Evolutionary conservation across 441 rosid species (phyloP), one percentile per base, ranked within the genome.

Genomic region (Breynia disticha): DNA sequence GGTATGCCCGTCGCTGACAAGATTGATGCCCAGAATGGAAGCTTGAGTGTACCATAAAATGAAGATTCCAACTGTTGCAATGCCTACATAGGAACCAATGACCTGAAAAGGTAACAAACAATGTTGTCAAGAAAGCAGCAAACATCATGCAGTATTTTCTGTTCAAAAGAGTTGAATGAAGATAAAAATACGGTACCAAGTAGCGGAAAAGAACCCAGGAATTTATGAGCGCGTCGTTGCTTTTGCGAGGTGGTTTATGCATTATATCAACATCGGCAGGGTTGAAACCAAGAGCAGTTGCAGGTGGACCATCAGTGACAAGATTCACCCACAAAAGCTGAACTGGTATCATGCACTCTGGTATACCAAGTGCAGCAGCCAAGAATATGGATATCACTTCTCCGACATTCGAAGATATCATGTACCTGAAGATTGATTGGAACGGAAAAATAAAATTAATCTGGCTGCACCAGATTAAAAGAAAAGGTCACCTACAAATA

Each of bases 351-450:
- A 86, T 63, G 63, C 95, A 86, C 50, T 89, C 97, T 7, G 94
- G 95, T 61, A 89, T 78, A 2, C 97, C 95, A 64, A 89, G 60
- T 32, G 93, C 90, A 35, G 93, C 95, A 44, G 83, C 75, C 64
- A 89, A 75, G 78, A 89, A 86, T 64, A 89, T 82, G 15, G 94
- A 82, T 37, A 86, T 86, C 9, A 89, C 95, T 72, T 89, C 94
- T 49, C 95, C 97, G 16, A 89, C 84, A 62, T 90, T 90, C 7
- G 97, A 90, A 16, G 97, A 90, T 77, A 90, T 90, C 97, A 90
- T 90, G 55, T 89, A 89, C 72, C 95, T 88, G 72, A 35, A 62
- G 60, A 67, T 37, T 59, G 51, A 60, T 24, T 7, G 35, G 63
- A 66, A 49, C 54, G 15, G 21, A 64, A 14, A 59, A 7, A 28